phyloP scores from a whole-genome alignment of 2,329 filamentous ascomycete species.

The Clonostachys chloroleuca region DNA sequence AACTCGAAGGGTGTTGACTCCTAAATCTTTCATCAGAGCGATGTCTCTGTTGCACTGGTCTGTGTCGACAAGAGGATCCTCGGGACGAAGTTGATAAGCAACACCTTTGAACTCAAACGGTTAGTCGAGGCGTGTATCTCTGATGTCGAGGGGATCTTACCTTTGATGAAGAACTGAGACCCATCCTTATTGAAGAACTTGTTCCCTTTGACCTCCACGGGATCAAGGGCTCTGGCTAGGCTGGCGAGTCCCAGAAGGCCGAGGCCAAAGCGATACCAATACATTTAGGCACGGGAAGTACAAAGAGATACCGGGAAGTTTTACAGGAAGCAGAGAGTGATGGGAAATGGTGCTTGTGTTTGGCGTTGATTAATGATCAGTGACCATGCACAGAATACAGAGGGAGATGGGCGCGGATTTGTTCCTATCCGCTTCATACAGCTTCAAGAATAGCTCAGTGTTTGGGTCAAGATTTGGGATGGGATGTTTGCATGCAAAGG shows the following conservation, averaged over 20 bases:
- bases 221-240: slow-evolving; percentile 33
- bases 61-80: slow-evolving; percentile 73
- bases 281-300: too few species aligned
- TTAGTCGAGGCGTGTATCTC: neutral
- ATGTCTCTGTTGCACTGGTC: slow-evolving; percentile 76
- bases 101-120: slow-evolving; percentile 46
- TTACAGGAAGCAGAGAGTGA: neutral
- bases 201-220: slow-evolving; percentile 58
- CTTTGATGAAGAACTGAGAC: slow-evolving; percentile 80
- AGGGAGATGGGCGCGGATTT: too few species aligned
- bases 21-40: slow-evolving; percentile 71
- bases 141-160: slow-evolving; percentile 31
- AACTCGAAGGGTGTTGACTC: slow-evolving; percentile 79
- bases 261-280: too few species aligned
- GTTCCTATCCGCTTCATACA: too few species aligned
- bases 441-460: too few species aligned
- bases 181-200: slow-evolving; percentile 85
- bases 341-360: too few species aligned
- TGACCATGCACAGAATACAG: too few species aligned
- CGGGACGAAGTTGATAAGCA: slow-evolving; percentile 60
- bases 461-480: too few species aligned
- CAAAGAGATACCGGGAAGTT: too few species aligned
- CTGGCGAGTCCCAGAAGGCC: slow-evolving; percentile 9
- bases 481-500: too few species aligned
- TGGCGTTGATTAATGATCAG: too few species aligned